Percentiles rank a stretch among this genome's conserved stretches.
These are phyloP conservation scores for Suillus ampliporus DNA, from an alignment of 768 basidiomycete species.

Conservation along the genomic window DNA sequence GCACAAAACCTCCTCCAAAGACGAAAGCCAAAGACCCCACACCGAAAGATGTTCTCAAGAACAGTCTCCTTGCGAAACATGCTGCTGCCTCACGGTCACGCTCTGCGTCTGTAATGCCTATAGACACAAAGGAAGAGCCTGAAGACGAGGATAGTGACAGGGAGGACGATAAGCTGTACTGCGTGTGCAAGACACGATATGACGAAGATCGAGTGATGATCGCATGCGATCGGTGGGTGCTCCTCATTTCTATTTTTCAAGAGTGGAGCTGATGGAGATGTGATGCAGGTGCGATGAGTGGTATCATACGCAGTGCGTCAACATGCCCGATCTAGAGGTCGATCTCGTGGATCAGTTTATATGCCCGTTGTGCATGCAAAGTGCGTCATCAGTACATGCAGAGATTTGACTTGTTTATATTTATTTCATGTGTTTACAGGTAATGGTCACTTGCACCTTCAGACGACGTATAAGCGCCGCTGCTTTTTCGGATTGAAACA, in stretches of 20 bases:
- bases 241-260: not conserved
- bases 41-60: slow-evolving; percentile 21
- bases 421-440: slow-evolving; percentile 42
- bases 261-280: not conserved
- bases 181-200: slow-evolving; percentile 86
- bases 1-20: slow-evolving; percentile 38
- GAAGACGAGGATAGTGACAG: slow-evolving; percentile 51
- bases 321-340: slow-evolving; percentile 79
- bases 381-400: slow-evolving; percentile 51
- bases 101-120: slow-evolving; percentile 73
- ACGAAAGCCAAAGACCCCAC: slow-evolving; percentile 27
- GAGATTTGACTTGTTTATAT: slow-evolving; percentile 3
- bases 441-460: slow-evolving; percentile 60
- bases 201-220: slow-evolving; percentile 92
- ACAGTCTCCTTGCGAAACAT: slow-evolving; percentile 22
- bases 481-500: slow-evolving; percentile 76
- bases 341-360: slow-evolving; percentile 94
- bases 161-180: slow-evolving; percentile 73
- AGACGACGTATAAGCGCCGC: slow-evolving; percentile 81
- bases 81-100: slow-evolving; percentile 56
- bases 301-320: slow-evolving; percentile 89
- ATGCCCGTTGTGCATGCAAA: slow-evolving; percentile 78
- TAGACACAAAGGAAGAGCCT: slow-evolving; percentile 52
- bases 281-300: slow-evolving; percentile 86
- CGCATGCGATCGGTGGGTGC: slow-evolving; percentile 83